Evolutionary conservation across 192 early-diverging fungal species (phyloP).

Genomic region (Backusella circina): DNA sequence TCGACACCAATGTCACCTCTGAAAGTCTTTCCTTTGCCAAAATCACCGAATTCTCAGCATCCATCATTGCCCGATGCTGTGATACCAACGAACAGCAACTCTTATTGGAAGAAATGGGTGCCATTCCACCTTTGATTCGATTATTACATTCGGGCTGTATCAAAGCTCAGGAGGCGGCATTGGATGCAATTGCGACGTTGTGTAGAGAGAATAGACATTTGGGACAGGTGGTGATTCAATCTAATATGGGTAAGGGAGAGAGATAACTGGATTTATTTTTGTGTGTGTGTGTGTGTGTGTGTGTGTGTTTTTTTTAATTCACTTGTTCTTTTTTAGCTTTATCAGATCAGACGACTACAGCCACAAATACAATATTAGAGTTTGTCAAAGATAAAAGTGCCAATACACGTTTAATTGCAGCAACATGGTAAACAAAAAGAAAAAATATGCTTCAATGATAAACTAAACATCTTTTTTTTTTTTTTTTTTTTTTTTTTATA

Average conservation of each 20-base stretch:
- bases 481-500: neutral
- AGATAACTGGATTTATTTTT: neutral
- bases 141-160: slow-evolving; percentile 50
- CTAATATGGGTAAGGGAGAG: slow-evolving; percentile 32
- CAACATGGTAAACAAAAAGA: slow-evolving; percentile 48
- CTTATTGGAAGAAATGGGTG: slow-evolving; percentile 51
- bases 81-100: slow-evolving; percentile 58
- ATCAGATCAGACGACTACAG: no score
- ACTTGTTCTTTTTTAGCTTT: no score
- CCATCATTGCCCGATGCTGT: slow-evolving; percentile 61
- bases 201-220: slow-evolving; percentile 58
- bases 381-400: slow-evolving; percentile 64
- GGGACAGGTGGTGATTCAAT: slow-evolving; percentile 46
- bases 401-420: slow-evolving; percentile 65
- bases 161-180: slow-evolving; percentile 73
- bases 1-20: slow-evolving; percentile 4
- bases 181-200: slow-evolving; percentile 71
- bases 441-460: no score
- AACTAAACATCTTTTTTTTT: neutral
- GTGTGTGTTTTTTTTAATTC: no score
- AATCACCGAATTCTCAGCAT: slow-evolving; percentile 62
- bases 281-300: no score
- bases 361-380: slow-evolving; percentile 50
- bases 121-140: slow-evolving; percentile 52
- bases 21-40: slow-evolving; percentile 21